These are phyloP conservation scores for Saitoella complicata DNA, from an alignment of 805 yeast genomes.

Conservation along the genomic window DNA sequence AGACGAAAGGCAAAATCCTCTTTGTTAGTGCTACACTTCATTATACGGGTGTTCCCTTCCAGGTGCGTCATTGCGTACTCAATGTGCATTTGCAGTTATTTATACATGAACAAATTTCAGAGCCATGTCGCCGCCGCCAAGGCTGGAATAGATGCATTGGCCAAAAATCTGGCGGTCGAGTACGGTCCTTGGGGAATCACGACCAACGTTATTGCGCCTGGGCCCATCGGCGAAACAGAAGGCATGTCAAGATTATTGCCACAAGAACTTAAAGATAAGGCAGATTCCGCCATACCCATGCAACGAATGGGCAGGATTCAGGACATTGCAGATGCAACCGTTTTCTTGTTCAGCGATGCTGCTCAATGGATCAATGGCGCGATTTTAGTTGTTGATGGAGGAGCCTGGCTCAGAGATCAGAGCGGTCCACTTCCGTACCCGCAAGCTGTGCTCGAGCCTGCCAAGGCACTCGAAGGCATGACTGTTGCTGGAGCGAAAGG, in stretches of 20 bases:
- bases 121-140: constrained; percentile 88
- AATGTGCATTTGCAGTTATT: neutral
- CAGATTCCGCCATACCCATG: constrained; percentile 37
- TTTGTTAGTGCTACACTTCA: constrained; percentile 85
- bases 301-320: constrained; percentile 38
- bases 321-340: constrained; percentile 82
- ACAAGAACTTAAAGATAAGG: constrained; percentile 25
- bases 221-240: constrained; percentile 75
- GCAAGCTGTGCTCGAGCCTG: too few relatives aligned
- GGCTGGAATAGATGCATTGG: constrained; percentile 84
- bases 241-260: constrained; percentile 53
- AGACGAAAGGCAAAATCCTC: constrained; percentile 46
- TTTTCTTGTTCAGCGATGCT: constrained; percentile 69
- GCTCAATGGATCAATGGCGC: constrained; percentile 66
- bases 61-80: neutral
- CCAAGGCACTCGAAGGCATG: too few relatives aligned
- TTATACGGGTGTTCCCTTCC: constrained; percentile 39
- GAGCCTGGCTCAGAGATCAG: constrained; percentile 30
- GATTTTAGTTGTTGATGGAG: constrained; percentile 76
- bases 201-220: constrained; percentile 79
- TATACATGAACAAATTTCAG: constrained; percentile 52
- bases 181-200: constrained; percentile 80
- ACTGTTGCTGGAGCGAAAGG: too few relatives aligned
- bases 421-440: too few relatives aligned
- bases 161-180: constrained; percentile 75